Evolutionary conservation across 441 rosid genomes (phyloP).

Genomic region (Pelargonium citronellum): DNA sequence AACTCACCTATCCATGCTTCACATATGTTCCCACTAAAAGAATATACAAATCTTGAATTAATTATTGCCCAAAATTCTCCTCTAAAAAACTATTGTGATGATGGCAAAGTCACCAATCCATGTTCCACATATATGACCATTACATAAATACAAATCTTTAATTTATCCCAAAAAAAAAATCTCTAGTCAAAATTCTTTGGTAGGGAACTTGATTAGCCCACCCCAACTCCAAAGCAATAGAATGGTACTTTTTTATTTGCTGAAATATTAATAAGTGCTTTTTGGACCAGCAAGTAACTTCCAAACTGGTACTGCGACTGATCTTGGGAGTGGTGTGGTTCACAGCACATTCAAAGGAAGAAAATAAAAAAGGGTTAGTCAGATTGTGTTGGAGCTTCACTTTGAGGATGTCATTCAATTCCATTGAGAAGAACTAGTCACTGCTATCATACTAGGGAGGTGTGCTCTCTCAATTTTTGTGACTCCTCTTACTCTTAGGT

Average conservation of each 20-base stretch:
- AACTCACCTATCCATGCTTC: constrained; percentile 8
- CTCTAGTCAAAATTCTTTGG: background rate
- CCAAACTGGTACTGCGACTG: constrained; percentile 18
- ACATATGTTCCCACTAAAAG: constrained; percentile 10
- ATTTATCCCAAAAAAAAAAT: background rate
- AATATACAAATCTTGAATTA: constrained; percentile 9
- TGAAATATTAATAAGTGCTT: constrained; percentile 14
- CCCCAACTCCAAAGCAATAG: constrained; percentile 13
- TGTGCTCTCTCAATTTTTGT: constrained; percentile 15
- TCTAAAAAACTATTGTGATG: constrained; percentile 1
- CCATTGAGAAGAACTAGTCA: constrained; percentile 21
- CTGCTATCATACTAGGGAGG: constrained; percentile 17
- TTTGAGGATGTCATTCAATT: constrained; percentile 4
- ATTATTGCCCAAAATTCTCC: background rate
- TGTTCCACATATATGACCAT: background rate
- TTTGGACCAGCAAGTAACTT: constrained; percentile 15
- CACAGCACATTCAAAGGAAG: constrained; percentile 10
- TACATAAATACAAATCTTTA: background rate
- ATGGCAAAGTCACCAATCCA: background rate
- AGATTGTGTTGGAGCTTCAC: constrained; percentile 11
- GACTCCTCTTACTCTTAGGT: constrained; percentile 8
- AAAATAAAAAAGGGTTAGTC: constrained; percentile 1
- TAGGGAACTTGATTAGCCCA: background rate
- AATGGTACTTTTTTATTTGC: constrained; percentile 12
- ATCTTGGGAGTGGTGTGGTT: constrained; percentile 14